Evolutionary conservation across 2,329 filamentous ascomycete species (phyloP).

Genomic region (Sporothrix luriei): DNA sequence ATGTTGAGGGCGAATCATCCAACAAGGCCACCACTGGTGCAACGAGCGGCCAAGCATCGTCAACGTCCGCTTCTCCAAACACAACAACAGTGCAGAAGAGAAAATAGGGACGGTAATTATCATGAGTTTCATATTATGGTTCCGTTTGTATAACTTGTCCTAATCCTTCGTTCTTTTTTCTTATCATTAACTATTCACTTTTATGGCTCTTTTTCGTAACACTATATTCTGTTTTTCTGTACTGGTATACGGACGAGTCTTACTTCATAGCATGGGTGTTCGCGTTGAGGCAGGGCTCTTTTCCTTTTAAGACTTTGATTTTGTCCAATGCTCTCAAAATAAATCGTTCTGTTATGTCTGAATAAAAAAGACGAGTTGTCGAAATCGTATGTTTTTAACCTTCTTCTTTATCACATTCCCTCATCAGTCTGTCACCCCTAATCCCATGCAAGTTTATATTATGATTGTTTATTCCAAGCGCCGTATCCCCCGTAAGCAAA

Average conservation of each 20-base stretch:
- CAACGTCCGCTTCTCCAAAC: conserved; percentile 7
- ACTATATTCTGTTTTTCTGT: background rate
- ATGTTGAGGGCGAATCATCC: conserved; percentile 47
- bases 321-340: background rate
- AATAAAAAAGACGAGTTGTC: background rate
- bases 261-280: background rate
- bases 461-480: background rate
- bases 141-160: background rate
- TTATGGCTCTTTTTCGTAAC: background rate
- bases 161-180: background rate
- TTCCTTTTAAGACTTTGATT: background rate
- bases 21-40: conserved; percentile 1
- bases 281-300: background rate
- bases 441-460: background rate
- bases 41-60: background rate
- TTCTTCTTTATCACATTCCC: background rate
- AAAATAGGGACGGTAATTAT: background rate
- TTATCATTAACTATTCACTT: background rate
- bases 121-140: background rate
- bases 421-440: background rate
- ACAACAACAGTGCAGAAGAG: conserved; percentile 19
- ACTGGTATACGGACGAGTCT: background rate
- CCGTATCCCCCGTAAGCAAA: background rate
- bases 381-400: background rate
- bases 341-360: background rate